Base-by-base conservation (phyloP, 805 yeast species). In the Yamadazyma nakazawae region DNA sequence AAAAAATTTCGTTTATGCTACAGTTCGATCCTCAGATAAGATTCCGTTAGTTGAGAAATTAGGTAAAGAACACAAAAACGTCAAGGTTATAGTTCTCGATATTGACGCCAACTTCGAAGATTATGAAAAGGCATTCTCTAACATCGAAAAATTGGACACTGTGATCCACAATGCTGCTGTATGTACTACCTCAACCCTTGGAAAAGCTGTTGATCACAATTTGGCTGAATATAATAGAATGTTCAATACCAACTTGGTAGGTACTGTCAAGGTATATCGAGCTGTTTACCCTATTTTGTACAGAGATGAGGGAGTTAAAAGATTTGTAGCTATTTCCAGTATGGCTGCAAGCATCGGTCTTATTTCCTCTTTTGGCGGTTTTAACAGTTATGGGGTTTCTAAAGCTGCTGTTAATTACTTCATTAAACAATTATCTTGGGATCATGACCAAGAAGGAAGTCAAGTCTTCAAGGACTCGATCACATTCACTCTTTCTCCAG, bases 341-440 rank as follows among this genome's bases (percentile, higher is more conserved):
- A 11, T 38, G 11, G 62, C 57, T 6, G 34, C 46, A 8, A 38
- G 48, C 11, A 34, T 30, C 8, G 34, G 10, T 5, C 8, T 12
- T 30, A 30, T 30, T 13, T n/a, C 34, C 13, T 13, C 34, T 5
- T 5, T 30, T 30, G 37, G 18, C n/a, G n/a, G 54, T 5, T 37
- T 47, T 16, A 49, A 60, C n/a, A 64, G 66, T 16, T 70, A 70
- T 47, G 72, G 72, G 2, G 55, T 54, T 35, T 62, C 72, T 7
- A 70, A 71, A 53, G 68, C 72, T 10, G 75, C 69, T 1, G 49
- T 68, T 47, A 68, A 70, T 57, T 54, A 54, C 45, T 16, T 60
- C 11, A 55, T 57, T 24, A 62, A 54, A 37, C 52, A 52, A 25
- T 45, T 68, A 30, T 53, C 62, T 24, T 40, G 50, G 12, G 48